Conservation (phyloP, 2,329 filamentous ascomycete genomes). For the Cadophora sp. region DNA sequence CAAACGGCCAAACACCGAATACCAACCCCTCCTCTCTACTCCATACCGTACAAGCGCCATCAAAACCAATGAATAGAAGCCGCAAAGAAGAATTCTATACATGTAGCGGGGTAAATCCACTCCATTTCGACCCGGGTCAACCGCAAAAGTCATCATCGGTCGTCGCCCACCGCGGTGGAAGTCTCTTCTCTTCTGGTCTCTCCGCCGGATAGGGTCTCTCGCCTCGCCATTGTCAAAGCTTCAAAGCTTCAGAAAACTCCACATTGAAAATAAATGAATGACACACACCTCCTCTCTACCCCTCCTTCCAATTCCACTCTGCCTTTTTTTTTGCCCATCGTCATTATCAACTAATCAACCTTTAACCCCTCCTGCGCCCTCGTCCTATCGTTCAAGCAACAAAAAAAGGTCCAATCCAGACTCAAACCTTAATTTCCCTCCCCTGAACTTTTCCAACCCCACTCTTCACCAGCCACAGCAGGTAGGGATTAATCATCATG, state of each 20-base stretch:
- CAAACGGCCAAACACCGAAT: not conserved
- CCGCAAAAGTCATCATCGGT: constrained; percentile 1
- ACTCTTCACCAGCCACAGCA: not conserved
- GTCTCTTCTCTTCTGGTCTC: not conserved
- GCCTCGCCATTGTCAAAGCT: not conserved
- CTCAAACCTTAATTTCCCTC: not conserved
- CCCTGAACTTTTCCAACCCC: constrained; percentile 3
- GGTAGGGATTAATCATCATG: not conserved
- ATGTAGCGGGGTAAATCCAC: constrained; percentile 1
- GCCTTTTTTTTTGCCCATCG: not conserved
- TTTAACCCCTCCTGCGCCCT: not conserved
- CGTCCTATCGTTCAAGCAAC: no score
- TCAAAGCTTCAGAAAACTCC: not conserved
- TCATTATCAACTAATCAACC: no score
- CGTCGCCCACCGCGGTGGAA: constrained; percentile 7
- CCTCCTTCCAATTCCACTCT: not conserved
- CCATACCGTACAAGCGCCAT: not conserved
- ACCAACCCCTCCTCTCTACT: not conserved
- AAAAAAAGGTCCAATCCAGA: no score
- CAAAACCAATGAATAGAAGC: constrained; percentile 9
- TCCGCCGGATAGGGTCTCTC: no score
- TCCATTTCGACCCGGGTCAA: not conserved
- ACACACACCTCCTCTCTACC: constrained; percentile 9
- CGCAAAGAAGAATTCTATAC: constrained; percentile 8
- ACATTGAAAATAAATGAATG: not conserved